Evolutionary conservation across 768 basidiomycete genomes (phyloP).

Genomic region (Trametes coccinea): DNA sequence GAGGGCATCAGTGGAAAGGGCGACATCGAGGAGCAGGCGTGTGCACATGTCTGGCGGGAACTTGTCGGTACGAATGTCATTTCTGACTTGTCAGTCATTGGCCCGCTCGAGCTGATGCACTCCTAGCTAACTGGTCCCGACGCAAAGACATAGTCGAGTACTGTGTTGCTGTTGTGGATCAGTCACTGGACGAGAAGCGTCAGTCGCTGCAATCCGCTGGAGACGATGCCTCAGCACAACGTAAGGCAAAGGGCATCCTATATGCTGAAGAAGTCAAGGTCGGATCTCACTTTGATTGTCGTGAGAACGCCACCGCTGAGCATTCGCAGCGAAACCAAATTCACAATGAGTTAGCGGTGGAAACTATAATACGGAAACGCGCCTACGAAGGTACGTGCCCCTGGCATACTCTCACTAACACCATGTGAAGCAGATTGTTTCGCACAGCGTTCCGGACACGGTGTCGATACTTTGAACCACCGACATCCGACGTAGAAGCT

Average conservation of each 20-base stretch:
- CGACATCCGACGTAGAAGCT: constrained; percentile 56
- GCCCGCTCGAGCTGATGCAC: not conserved
- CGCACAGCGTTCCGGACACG: constrained; percentile 71
- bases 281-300: constrained; percentile 22
- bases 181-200: constrained; percentile 58
- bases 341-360: constrained; percentile 71
- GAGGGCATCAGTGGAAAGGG: constrained; percentile 44
- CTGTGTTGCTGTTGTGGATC: constrained; percentile 71
- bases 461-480: constrained; percentile 77
- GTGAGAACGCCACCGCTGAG: not conserved
- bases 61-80: constrained; percentile 59
- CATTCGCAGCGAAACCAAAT: constrained; percentile 64
- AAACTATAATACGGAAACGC: constrained; percentile 68
- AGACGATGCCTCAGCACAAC: constrained; percentile 46
- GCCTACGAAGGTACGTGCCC: constrained; percentile 62
- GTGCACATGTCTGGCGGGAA: constrained; percentile 75
- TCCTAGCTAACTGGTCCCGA: constrained; percentile 60
- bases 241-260: constrained; percentile 54
- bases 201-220: constrained; percentile 43
- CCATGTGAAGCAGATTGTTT: constrained; percentile 16
- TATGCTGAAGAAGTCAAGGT: constrained; percentile 77
- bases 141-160: constrained; percentile 74
- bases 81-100: not conserved
- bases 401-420: constrained; percentile 10
- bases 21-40: constrained; percentile 72